Evolutionary conservation across 2,329 filamentous ascomycete genomes (phyloP), one percentile per base, ranked within the genome.

Genomic region (Neonectria sp.): DNA sequence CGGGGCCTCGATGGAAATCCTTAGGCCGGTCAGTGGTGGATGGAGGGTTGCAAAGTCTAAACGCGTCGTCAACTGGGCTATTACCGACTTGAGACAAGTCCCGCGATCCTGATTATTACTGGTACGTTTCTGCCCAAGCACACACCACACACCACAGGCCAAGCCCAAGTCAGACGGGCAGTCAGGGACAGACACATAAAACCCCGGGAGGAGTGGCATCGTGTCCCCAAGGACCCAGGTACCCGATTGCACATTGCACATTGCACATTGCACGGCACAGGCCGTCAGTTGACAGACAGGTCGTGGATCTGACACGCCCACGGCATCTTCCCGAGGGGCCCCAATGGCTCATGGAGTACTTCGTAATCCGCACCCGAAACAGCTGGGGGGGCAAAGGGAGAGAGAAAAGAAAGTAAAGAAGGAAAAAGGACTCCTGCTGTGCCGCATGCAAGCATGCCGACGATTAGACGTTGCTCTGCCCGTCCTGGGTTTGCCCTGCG

Each of bases 1-100:
- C 64, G 70, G 68, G 65, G 65, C 68, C 52, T 63, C 25, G 57
- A 72, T 70, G 70, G 59, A 60, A 51, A 65, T 70, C 57, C 61
- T 66, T 62, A 48, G 62, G 55, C 58, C 52, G 37, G 58, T 68
- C 49, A 35, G 51, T 68, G 71, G 65, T 60, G 60, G 63, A 63
- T 65, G 57, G 60, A 68, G 61, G 61, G 60, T 65, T 27, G 45
- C 60, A 72, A 67, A 72, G 67, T 69, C 67, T 70, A 71, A 70
- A 69, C 69, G 59, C 68, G 65, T 66, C 58, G 63, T 69, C 60
- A 60, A 73, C 67, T 76, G 74, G 74, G 64, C 45, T 75, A 48
- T 68, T 63, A 51, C 67, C 71, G 69, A 71, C 71, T 75, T 73
- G 72, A 75, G 73, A 71, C 73, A 64, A 75, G 73, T 69, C 71